Conservation (phyloP, 2,329 filamentous ascomycete genomes). For the Ceratocystis papillata region DNA sequence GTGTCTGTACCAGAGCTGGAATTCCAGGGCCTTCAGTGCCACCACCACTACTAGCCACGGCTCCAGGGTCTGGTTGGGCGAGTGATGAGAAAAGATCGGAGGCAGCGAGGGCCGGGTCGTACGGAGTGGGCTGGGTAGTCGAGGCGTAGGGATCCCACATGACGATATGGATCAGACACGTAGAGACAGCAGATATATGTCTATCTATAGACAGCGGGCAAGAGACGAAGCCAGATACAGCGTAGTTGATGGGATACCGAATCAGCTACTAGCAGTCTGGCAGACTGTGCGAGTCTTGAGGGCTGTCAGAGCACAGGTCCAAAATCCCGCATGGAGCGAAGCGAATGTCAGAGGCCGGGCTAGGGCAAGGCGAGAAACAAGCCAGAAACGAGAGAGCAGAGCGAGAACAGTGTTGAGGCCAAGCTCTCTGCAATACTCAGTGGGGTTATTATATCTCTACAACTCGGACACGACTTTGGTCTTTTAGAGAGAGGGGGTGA, state of each 20-base stretch:
- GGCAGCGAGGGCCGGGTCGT: conserved; percentile 5
- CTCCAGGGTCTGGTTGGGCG: not conserved
- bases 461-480: not conserved
- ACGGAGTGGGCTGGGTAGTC: not conserved
- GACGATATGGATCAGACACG: not conserved
- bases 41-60: not conserved
- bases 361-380: not conserved
- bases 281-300: not conserved
- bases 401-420: not conserved
- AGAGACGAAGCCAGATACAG: not conserved
- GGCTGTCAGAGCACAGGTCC: not conserved
- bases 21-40: not conserved
- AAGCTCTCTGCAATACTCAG: not conserved
- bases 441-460: conserved; percentile 3
- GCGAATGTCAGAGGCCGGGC: too few species aligned
- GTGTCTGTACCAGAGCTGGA: not conserved
- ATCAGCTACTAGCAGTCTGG: not conserved
- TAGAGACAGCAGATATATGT: too few species aligned
- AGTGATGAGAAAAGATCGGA: not conserved
- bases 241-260: not conserved
- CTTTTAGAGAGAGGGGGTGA: not conserved
- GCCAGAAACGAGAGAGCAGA: not conserved
- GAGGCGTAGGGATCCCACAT: conserved; percentile 24
- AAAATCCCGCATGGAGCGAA: not conserved
- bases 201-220: not conserved